These are phyloP conservation scores for Penicillium sp. DNA, from an alignment of 2,329 filamentous ascomycete genomes.

Conservation along the genomic window DNA sequence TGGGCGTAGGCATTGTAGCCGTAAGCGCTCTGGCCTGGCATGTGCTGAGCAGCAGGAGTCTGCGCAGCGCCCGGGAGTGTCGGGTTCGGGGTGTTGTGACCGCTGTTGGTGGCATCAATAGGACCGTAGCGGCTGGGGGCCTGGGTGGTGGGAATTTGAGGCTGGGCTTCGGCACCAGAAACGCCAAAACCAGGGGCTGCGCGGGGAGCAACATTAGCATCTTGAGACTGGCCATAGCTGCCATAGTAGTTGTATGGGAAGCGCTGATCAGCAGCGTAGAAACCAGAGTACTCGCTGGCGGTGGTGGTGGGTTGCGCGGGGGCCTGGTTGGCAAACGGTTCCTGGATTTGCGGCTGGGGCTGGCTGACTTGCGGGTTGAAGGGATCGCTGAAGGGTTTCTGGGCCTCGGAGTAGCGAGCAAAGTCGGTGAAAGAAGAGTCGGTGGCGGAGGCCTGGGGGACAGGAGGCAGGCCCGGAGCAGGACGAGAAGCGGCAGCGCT, in stretches of 20 bases:
- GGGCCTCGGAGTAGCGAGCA: constrained; percentile 52
- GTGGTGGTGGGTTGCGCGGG: constrained; percentile 54
- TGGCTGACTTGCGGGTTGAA: constrained; percentile 68
- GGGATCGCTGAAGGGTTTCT: constrained; percentile 75
- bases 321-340: constrained; percentile 49
- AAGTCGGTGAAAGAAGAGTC: constrained; percentile 45
- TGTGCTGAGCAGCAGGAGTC: constrained; percentile 49
- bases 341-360: constrained; percentile 59
- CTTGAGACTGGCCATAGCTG: constrained; percentile 62
- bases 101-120: constrained; percentile 73
- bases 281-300: constrained; percentile 72
- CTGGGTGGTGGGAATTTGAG: constrained; percentile 59
- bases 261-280: constrained; percentile 74
- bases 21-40: constrained; percentile 47
- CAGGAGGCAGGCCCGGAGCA: constrained; percentile 57
- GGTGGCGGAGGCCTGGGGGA: constrained; percentile 49
- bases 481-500: constrained; percentile 50
- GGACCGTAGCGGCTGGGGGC: constrained; percentile 67
- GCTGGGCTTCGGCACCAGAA: constrained; percentile 55
- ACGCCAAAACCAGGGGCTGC: constrained; percentile 68
- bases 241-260: constrained; percentile 71
- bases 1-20: constrained; percentile 57
- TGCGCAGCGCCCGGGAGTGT: constrained; percentile 54
- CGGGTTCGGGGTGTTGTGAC: constrained; percentile 85
- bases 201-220: constrained; percentile 65